Evolutionary conservation across 192 early-diverging fungal genomes (phyloP).

Genomic region (Backusella parvicylindrica): DNA sequence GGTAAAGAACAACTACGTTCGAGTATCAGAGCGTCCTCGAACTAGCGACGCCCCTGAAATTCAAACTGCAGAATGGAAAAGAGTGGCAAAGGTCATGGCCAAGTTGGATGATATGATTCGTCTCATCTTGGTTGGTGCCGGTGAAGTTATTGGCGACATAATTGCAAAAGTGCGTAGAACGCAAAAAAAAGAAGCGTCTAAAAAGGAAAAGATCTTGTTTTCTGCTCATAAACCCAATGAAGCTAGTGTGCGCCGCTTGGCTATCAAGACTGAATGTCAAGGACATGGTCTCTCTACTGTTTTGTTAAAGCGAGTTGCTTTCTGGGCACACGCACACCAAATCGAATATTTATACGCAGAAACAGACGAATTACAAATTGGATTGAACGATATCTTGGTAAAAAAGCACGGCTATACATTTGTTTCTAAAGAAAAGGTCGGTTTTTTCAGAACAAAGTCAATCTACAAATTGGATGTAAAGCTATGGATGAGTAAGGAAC

Average conservation of each 20-base stretch:
- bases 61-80: constrained; percentile 13
- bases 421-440: constrained; percentile 16
- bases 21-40: not conserved
- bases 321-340: constrained; percentile 29
- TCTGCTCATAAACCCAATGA: constrained; percentile 31
- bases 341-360: constrained; percentile 37
- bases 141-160: not conserved
- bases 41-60: not conserved
- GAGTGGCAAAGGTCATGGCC: constrained; percentile 7
- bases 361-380: constrained; percentile 29
- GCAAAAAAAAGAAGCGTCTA: not conserved
- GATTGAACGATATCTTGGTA: constrained; percentile 15
- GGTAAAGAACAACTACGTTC: not conserved
- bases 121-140: not conserved
- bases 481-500: constrained; percentile 24
- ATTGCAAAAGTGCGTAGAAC: not conserved
- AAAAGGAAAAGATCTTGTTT: constrained; percentile 7
- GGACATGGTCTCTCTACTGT: constrained; percentile 35
- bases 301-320: constrained; percentile 32
- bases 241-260: constrained; percentile 30
- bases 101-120: constrained; percentile 23
- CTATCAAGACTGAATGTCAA: constrained; percentile 35
- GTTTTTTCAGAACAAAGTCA: constrained; percentile 18
- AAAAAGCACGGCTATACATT: constrained; percentile 28
- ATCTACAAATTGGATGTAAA: constrained; percentile 33